Conservation (phyloP, 495 filamentous ascomycete genomes). For the Aspergillus mulundensis region DNA sequence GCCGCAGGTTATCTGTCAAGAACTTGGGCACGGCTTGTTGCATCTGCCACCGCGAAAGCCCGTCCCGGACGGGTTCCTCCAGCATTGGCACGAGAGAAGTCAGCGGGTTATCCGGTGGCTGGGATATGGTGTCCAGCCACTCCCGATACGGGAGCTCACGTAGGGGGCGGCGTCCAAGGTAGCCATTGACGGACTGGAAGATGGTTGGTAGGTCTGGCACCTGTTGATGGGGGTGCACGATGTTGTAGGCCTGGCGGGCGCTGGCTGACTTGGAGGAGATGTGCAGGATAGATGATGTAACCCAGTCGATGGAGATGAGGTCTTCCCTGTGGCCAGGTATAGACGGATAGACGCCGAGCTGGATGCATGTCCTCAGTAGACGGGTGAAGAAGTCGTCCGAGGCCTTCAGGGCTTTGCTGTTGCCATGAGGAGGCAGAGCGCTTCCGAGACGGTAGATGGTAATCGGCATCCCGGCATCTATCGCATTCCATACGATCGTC, state of each 20-base stretch:
- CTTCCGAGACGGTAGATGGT: conserved; percentile 15
- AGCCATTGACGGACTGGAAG: background rate
- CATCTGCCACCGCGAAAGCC: background rate
- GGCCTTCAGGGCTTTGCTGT: background rate
- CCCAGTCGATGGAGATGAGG: conserved; percentile 16
- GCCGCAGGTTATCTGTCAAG: background rate
- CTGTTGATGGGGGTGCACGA: background rate
- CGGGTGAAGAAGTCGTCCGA: conserved; percentile 17
- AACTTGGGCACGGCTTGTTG: background rate
- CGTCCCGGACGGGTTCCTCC: background rate
- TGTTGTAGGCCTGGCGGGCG: background rate
- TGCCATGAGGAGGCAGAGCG: conserved; percentile 1
- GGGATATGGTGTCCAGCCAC: background rate
- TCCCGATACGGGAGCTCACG: background rate
- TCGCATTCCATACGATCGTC: conserved; percentile 11
- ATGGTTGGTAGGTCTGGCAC: background rate
- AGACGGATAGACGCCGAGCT: conserved; percentile 12
- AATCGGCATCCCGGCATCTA: conserved; percentile 13
- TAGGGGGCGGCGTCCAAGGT: background rate
- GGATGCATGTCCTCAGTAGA: conserved; percentile 8
- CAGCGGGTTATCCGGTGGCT: background rate
- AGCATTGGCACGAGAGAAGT: background rate
- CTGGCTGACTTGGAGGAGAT: background rate
- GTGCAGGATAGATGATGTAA: conserved; percentile 4
- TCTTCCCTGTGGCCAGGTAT: conserved; percentile 8